Base-by-base conservation (phyloP, 176 grass and related monocot species). In the Otatea glauca region DNA sequence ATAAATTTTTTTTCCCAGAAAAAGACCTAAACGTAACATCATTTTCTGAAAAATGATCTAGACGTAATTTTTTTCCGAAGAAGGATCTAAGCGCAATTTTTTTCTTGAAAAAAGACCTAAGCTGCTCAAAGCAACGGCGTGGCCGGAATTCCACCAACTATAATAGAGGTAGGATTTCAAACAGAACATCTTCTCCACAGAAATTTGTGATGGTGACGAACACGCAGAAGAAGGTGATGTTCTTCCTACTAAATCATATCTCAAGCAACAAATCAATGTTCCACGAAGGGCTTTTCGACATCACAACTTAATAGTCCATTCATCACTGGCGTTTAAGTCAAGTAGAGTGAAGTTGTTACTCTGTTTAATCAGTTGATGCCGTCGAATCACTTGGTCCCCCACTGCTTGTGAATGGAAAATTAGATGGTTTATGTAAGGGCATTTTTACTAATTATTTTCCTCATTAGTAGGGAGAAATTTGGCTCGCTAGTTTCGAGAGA, bases 191-290 rank as follows among this genome's bases (percentile, higher is more conserved):
- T 60, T 14, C 24, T 35, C 1, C 5, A 17, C 11, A 29, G 9
- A 17, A 47, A 48, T 39, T 73, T 58, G 5, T 47, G 21, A 78
- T 54, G 20, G 47, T 38, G 24, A 17, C 11, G 4, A 83, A 61
- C 17, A 66, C 78, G 66, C 55, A 7, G 17, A 17, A 6, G 81
- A 80, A 48, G 75, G 70, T 17, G 81, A 74, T 58, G 81, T 47
- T 84, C 12, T 65, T 79, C 81, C 66, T 65, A 78, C 80, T 54
- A 67, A 70, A 83, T 82, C 9, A 1, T 49, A 60, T 64, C 10
- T 23, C 44, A 35, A 21, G 43, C 66, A 20, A 63, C 16, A 64
- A 32, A 70, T 56, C 21, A 18, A 9, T 27, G 20, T 27, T 50
- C 8, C 9, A 37, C 10, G 39, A 61, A 75, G 4, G 18, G 55